Base-by-base conservation (phyloP, 148 eudicot genomes). In the Diospyros lotus region DNA sequence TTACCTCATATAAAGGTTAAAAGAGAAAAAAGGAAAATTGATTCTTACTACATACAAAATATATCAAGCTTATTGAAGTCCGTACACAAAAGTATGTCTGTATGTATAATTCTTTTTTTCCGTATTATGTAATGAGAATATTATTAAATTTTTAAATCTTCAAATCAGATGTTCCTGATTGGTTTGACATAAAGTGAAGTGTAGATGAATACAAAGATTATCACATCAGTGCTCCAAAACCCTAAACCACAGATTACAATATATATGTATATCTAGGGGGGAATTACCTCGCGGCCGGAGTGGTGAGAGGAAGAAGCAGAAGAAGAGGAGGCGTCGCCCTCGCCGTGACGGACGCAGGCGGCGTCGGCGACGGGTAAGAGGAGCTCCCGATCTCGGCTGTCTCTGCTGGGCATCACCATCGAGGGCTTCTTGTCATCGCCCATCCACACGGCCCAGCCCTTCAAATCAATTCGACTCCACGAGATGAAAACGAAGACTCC, bases 271-370 rank as follows among this genome's bases (percentile, higher is more conserved):
- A 63, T 44, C 65, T 80, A 44, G 58, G 72, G 9, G 46, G 13
- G 42, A 42, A 41, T 28, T 51, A 90, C 98, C 96, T 93, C 98
- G 68, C 92, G 88, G 63, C 94, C 94, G 79, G 96, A 84, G 82
- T 83, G 83, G 66, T 89, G 91, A 77, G 87, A 80, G 4, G 96
- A 85, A 13, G 98, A 86, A 56, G 82, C 72, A 38, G 71, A 13
- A 51, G 69, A 6, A 13, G 69, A 12, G 9, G 71, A 28, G 15
- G 72, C 59, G 61, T 71, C 42, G 52, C 66, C 77, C 11, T 58
- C 77, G 28, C 63, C 68, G 71, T 28, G 56, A 44, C 3, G 28
- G 59, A 58, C 46, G 52, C 3, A 6, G 59, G 67, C 46, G 52
- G 67, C 43, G 71, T 65, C 77, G n/a, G 77, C 53, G 64, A 75